phyloP scores from a whole-genome alignment of 805 yeast species.

The Cyberlindnera misumaiensis region DNA sequence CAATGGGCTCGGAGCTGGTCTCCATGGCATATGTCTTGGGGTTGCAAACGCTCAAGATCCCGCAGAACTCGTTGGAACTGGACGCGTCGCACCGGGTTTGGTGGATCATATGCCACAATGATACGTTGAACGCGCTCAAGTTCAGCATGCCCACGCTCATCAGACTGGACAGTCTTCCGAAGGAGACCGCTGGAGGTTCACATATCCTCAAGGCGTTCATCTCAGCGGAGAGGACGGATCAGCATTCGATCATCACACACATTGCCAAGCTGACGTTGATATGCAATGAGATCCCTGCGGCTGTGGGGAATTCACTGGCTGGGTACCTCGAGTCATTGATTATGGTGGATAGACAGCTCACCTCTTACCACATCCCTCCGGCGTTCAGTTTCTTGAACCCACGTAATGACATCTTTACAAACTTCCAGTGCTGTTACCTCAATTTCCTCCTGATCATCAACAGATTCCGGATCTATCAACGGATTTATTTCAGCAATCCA shows the following conservation, averaged over 20 bases:
- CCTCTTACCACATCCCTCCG: conserved; percentile 12
- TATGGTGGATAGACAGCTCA: conserved; percentile 16
- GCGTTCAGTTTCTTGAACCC: conserved; percentile 11
- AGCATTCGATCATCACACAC: conserved; percentile 15
- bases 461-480: conserved; percentile 14
- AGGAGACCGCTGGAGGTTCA: conserved; percentile 8
- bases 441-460: conserved; percentile 10
- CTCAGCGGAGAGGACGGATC: conserved; percentile 15
- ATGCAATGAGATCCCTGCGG: conserved; percentile 14
- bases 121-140: conserved; percentile 14
- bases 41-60: conserved; percentile 14
- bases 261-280: conserved; percentile 17
- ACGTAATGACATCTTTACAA: conserved; percentile 9
- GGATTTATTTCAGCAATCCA: conserved; percentile 10
- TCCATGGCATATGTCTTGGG: conserved; percentile 19
- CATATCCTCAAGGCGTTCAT: conserved; percentile 20
- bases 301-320: conserved; percentile 6
- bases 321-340: conserved; percentile 16
- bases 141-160: conserved; percentile 13
- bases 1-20: conserved; percentile 17
- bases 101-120: conserved; percentile 20
- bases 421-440: conserved; percentile 16
- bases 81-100: conserved; percentile 14
- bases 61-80: conserved; percentile 15
- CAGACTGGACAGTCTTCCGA: conserved; percentile 9